phyloP scores from a whole-genome alignment of 2,329 filamentous ascomycete species.

The Talaromyces sp. region DNA sequence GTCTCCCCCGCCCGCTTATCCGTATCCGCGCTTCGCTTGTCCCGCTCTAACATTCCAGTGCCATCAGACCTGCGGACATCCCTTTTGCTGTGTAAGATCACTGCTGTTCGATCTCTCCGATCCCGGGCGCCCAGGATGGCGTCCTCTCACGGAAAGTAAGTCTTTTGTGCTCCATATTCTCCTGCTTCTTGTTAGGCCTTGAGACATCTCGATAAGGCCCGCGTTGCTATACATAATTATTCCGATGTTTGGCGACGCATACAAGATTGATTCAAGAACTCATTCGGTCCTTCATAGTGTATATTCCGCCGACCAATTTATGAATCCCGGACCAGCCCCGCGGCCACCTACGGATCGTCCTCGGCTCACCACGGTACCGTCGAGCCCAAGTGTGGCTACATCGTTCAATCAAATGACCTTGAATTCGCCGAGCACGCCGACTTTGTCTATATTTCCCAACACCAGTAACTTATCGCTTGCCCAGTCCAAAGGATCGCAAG shows the following conservation, averaged over 20 bases:
- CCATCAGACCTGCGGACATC: conserved; percentile 7
- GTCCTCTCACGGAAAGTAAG: conserved; percentile 36
- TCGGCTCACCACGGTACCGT: conserved; percentile 69
- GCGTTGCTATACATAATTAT: neutral
- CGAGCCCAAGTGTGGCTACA: conserved; percentile 68
- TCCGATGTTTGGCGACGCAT: neutral
- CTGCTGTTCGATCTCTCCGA: conserved; percentile 5
- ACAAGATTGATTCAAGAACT: neutral
- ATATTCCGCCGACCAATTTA: conserved; percentile 68
- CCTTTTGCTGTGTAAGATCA: neutral
- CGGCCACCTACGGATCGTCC: conserved; percentile 81
- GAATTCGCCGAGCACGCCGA: conserved; percentile 60
- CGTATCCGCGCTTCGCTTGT: conserved; percentile 4
- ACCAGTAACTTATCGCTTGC: conserved; percentile 69
- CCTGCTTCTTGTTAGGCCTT: neutral
- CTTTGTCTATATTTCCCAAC: conserved; percentile 62
- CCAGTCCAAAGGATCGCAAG: conserved; percentile 55
- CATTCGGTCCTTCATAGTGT: conserved; percentile 42
- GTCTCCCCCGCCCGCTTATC: conserved; percentile 2
- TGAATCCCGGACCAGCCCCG: conserved; percentile 95
- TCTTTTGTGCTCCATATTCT: conserved; percentile 14
- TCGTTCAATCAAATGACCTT: conserved; percentile 66
- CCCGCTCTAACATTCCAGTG: conserved; percentile 13
- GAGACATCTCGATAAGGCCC: neutral
- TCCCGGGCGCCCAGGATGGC: conserved; percentile 25